These are phyloP conservation scores for Barnettozyma pratensis DNA, from an alignment of 805 yeast genomes.

Conservation along the genomic window DNA sequence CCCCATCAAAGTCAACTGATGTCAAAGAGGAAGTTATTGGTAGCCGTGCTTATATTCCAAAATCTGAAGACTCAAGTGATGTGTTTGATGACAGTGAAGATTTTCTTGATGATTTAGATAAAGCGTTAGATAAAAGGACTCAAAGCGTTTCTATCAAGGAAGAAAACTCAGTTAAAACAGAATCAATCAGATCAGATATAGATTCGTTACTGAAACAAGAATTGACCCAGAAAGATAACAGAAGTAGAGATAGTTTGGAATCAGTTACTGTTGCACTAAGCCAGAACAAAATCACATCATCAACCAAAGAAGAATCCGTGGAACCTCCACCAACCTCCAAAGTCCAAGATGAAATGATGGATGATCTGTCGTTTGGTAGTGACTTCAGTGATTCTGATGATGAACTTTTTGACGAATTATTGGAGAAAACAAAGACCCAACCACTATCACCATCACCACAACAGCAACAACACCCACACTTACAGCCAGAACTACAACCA, in stretches of 20 bases:
- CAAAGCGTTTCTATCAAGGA: neutral
- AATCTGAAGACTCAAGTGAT: slow-evolving; percentile 19
- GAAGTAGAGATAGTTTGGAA: slow-evolving; percentile 1
- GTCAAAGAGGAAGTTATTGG: neutral
- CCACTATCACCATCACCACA: neutral
- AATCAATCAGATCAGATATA: neutral
- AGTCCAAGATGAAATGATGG: slow-evolving; percentile 9
- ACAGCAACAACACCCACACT: slow-evolving; percentile 2
- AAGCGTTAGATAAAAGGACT: slow-evolving; percentile 4
- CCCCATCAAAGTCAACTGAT: slow-evolving; percentile 13
- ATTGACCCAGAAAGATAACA: neutral
- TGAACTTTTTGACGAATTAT: slow-evolving; percentile 14
- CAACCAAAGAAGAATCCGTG: neutral
- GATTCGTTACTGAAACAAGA: neutral
- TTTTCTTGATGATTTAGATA: slow-evolving; percentile 17
- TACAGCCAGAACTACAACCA: neutral
- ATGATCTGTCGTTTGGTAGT: slow-evolving; percentile 7
- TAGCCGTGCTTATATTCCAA: neutral
- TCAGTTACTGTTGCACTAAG: slow-evolving; percentile 2
- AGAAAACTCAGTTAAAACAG: neutral
- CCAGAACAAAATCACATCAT: slow-evolving; percentile 1
- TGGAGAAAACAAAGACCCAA: slow-evolving; percentile 11
- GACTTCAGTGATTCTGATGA: slow-evolving; percentile 16
- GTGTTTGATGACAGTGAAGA: slow-evolving; percentile 23
- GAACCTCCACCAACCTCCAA: neutral